Evolutionary conservation across 1,284 basidiomycete species (phyloP).

Genomic region (Malassezia yamatoensis): DNA sequence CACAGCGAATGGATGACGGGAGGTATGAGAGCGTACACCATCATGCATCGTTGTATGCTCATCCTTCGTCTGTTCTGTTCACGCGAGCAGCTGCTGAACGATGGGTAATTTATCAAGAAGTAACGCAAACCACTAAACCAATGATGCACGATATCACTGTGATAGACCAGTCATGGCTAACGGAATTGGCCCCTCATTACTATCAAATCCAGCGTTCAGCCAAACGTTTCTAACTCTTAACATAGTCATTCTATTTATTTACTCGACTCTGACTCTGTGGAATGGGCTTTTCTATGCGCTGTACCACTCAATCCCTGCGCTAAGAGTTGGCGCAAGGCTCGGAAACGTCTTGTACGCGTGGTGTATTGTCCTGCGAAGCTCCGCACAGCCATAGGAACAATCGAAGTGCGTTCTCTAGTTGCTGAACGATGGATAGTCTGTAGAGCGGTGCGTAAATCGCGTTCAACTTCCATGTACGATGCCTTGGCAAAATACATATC

Average conservation of each 20-base stretch:
- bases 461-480: conserved; percentile 36
- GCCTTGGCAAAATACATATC: conserved; percentile 35
- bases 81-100: conserved; percentile 76
- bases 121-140: conserved; percentile 84
- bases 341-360: conserved; percentile 28
- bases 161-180: conserved; percentile 50
- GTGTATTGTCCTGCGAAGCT: conserved; percentile 34
- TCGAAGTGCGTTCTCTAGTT: conserved; percentile 26
- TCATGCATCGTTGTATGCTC: conserved; percentile 62
- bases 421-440: conserved; percentile 28
- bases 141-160: conserved; percentile 55
- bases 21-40: conserved; percentile 75
- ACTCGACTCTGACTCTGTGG: not conserved
- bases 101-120: conserved; percentile 91
- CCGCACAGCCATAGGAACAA: conserved; percentile 31
- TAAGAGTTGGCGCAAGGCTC: conserved; percentile 30
- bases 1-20: conserved; percentile 75
- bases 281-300: conserved; percentile 10
- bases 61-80: conserved; percentile 88
- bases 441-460: conserved; percentile 24
- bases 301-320: conserved; percentile 27
- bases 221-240: not conserved
- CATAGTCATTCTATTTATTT: not conserved
- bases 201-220: conserved; percentile 10
- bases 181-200: conserved; percentile 49